A percentile compares a stretch with the other conserved stretches of the same genome.
phyloP scores from a whole-genome alignment of 1,284 basidiomycete genomes.

The Ustilago lituana region DNA sequence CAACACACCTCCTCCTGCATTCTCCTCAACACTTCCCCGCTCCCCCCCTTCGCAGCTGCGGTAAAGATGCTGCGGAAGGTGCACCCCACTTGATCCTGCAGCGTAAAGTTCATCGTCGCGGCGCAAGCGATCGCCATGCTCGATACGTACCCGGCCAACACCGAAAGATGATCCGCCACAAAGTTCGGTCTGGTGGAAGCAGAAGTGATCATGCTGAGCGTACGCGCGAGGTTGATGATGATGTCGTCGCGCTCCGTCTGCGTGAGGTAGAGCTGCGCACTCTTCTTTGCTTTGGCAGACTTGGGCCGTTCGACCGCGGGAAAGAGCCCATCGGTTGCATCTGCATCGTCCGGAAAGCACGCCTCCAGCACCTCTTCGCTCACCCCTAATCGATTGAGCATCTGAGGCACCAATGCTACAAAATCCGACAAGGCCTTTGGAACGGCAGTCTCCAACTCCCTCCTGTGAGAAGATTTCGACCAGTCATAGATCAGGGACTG shows the following conservation, averaged over 20 bases:
- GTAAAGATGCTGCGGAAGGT: slow-evolving; percentile 13
- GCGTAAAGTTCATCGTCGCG: slow-evolving; percentile 7
- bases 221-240: slow-evolving; percentile 17
- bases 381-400: slow-evolving; percentile 26
- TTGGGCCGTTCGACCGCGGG: slow-evolving; percentile 10
- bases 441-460: slow-evolving; percentile 2
- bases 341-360: slow-evolving; percentile 29
- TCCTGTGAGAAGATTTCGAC: neutral
- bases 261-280: slow-evolving; percentile 23
- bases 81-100: slow-evolving; percentile 3
- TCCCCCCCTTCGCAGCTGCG: neutral
- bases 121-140: slow-evolving; percentile 31
- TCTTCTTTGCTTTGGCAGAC: too few species aligned
- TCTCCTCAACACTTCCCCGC: neutral
- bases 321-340: slow-evolving; percentile 8
- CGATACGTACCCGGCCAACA: slow-evolving; percentile 20
- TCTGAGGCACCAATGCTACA: slow-evolving; percentile 10
- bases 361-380: slow-evolving; percentile 15
- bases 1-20: slow-evolving; percentile 18
- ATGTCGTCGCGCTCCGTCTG: slow-evolving; percentile 31
- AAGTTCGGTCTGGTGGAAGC: neutral
- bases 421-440: slow-evolving; percentile 16
- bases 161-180: slow-evolving; percentile 7
- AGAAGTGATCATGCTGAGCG: slow-evolving; percentile 7
- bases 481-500: slow-evolving; percentile 5